Conservation (phyloP, 208 protist genomes). For the Spongospora subterranea region DNA sequence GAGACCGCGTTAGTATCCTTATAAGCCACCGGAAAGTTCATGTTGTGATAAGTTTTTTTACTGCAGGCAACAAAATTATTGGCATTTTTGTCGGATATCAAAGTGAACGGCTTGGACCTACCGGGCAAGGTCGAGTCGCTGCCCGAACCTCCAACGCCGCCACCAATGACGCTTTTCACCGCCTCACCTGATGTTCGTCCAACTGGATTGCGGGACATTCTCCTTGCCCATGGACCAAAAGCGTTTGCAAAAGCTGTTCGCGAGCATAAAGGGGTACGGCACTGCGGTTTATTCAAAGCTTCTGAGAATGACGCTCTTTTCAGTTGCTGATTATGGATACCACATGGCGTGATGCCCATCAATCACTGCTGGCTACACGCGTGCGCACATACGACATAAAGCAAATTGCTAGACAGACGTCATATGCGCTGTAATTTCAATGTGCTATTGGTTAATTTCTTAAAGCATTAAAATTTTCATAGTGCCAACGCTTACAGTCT, state of each 20-base stretch:
- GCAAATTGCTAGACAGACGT: slow-evolving; percentile 69
- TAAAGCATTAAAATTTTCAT: neutral
- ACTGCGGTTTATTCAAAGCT: slow-evolving; percentile 11
- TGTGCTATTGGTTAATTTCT: neutral
- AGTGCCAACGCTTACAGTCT: slow-evolving; percentile 60
- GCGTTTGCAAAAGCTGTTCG: slow-evolving; percentile 76
- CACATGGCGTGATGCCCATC: slow-evolving; percentile 84
- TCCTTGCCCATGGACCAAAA: slow-evolving; percentile 73
- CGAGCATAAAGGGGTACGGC: slow-evolving; percentile 52
- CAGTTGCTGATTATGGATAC: slow-evolving; percentile 85
- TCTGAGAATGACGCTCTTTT: neutral
- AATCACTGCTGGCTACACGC: slow-evolving; percentile 86
- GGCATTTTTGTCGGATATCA: slow-evolving; percentile 67
- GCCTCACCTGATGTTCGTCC: neutral
- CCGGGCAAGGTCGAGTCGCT: neutral
- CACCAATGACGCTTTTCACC: neutral
- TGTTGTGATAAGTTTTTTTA: neutral
- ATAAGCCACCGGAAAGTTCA: neutral
- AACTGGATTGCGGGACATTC: slow-evolving; percentile 69
- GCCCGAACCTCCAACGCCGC: neutral
- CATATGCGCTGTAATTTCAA: neutral
- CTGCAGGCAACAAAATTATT: slow-evolving; percentile 69
- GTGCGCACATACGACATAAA: slow-evolving; percentile 84
- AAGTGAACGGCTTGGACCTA: slow-evolving; percentile 58
- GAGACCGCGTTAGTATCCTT: slow-evolving; percentile 64